A percentile compares a stretch with the other conserved stretches of the same genome.
These are phyloP conservation scores for Phytophthora sp. DNA, from an alignment of 352 stramenopile genomes.

Conservation along the genomic window DNA sequence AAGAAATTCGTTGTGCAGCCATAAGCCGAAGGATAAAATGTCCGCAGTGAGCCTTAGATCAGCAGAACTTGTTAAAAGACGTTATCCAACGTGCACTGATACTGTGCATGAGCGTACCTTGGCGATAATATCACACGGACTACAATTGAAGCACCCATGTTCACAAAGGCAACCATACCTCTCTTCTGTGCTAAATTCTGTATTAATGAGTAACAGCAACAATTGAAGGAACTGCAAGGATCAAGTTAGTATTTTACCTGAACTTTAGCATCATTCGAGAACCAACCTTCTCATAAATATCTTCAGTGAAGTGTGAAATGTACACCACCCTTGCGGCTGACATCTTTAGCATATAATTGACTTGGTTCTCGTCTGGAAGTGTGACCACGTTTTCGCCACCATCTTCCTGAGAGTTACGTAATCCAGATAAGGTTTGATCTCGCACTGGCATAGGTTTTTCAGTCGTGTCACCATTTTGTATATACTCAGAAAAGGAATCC, in stretches of 20 bases:
- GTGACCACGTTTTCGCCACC: neutral
- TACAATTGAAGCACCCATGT: conserved; percentile 18
- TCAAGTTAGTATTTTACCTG: neutral
- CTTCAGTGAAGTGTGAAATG: conserved; percentile 40
- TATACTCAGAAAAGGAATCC: conserved; percentile 15
- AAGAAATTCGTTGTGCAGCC: conserved; percentile 3
- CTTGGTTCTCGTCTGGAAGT: neutral
- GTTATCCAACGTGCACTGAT: too few species aligned
- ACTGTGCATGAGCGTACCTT: too few species aligned
- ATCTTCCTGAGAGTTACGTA: neutral
- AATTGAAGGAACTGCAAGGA: conserved; percentile 17
- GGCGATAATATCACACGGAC: conserved; percentile 24
- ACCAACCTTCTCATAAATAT: conserved; percentile 42
- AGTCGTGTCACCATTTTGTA: neutral
- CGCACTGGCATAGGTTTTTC: neutral
- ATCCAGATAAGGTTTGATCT: neutral
- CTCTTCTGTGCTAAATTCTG: conserved; percentile 15
- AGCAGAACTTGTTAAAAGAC: too few species aligned
- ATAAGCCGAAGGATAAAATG: conserved; percentile 24
- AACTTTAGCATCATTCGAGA: neutral
- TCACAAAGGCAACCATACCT: conserved; percentile 27
- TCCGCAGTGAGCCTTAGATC: conserved; percentile 26
- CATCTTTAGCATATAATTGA: conserved; percentile 18
- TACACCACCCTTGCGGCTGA: conserved; percentile 21
- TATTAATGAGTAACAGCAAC: conserved; percentile 12